Base-by-base conservation (phyloP, 1,284 basidiomycete genomes). In the Microbotryum lychnidis-dioicae region DNA sequence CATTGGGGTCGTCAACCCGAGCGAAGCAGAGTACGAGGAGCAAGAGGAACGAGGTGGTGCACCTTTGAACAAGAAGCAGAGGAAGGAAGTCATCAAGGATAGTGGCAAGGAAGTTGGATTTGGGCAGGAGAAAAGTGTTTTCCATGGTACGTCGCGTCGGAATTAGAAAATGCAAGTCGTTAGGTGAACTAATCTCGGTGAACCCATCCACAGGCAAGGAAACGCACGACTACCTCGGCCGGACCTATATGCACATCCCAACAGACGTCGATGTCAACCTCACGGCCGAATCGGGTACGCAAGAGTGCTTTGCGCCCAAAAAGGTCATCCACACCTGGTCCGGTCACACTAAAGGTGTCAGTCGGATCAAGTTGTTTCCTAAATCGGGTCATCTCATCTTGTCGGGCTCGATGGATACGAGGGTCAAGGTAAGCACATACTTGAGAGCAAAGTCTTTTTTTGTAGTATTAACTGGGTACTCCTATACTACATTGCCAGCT, bases 231-330 rank as follows among this genome's bases (percentile, higher is more conserved):
- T 98, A 99, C 76, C 94, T 97, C 76, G 96, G 96, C 45, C 83
- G 96, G 67, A 97, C 96, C 53, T 98, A 98, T 78, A 96, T 99
- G 87, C 86, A 90, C 65, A 86, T 96, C 29, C 96, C 96, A 21
- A 78, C 78, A 23, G 75, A 76, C 63, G 76, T 79, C 60, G 81
- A 70, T 80, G 87, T 78, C 81, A 80, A 81, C 70, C 77, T 98
- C 58, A 48, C 58, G 2, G 77, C 86, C 50, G 93, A 96, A 74
- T 74, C 86, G 29, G 88, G 91, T 9, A 84, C 86, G 2, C 89
- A 93, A 72, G 90, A 97, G 65, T 86, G 86, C 65, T 98, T 92
- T 74, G 85, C 97, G 60, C 96, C 96, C 44, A 96, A 97, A 77
- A 80, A 83, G 18, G 97, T 94, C 77, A 84, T 96, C 65, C 96